Percentiles rank a stretch among this genome's conserved stretches.
Conservation (phyloP, 2,329 filamentous ascomycete genomes). For the Aureobasidium sp. region DNA sequence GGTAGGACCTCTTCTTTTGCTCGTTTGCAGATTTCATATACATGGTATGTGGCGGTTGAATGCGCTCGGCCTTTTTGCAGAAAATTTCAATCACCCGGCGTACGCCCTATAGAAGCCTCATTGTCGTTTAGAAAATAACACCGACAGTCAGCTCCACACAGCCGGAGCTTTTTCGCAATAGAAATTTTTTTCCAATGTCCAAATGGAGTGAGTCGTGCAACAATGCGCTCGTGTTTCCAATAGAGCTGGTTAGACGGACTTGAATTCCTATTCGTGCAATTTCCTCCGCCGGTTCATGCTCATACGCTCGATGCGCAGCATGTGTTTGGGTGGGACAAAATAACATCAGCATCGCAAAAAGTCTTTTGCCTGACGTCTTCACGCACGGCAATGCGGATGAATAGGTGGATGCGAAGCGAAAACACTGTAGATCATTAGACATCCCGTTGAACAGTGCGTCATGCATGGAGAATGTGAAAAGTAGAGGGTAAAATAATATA, state of each 20-base stretch:
- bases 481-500: neutral
- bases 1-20: constrained; percentile 12
- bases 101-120: neutral
- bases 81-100: neutral
- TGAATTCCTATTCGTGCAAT: neutral
- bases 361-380: neutral
- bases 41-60: neutral
- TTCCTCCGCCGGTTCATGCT: neutral
- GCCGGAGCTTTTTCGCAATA: neutral
- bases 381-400: neutral
- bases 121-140: neutral
- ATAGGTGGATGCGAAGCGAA: neutral
- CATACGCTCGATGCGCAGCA: neutral
- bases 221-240: neutral
- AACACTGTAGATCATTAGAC: neutral
- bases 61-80: neutral
- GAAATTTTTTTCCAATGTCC: neutral
- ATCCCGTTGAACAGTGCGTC: constrained; percentile 1
- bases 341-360: neutral
- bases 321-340: neutral
- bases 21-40: neutral
- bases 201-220: neutral
- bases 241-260: neutral
- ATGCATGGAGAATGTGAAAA: neutral
- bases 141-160: neutral